Percentiles rank a stretch among this genome's conserved stretches.
Conservation (phyloP, 495 filamentous ascomycete species). For the Physcia stellaris region DNA sequence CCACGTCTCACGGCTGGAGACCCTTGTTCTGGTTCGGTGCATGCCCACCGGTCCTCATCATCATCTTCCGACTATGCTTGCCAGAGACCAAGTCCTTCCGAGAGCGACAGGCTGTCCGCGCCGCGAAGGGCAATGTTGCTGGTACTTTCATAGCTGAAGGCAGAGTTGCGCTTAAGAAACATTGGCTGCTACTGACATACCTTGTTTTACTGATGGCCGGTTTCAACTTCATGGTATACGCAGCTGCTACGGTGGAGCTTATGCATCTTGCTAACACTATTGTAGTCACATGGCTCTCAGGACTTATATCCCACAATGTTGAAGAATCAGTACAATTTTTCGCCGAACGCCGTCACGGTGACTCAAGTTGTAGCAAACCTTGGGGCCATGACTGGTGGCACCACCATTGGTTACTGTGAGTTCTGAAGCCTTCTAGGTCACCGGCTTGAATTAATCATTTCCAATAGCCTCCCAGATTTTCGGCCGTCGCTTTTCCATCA, state of each 20-base stretch:
- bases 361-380: slow-evolving; percentile 79
- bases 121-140: slow-evolving; percentile 31
- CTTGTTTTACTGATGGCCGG: slow-evolving; percentile 77
- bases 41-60: slow-evolving; percentile 66
- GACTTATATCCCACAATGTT: slow-evolving; percentile 86
- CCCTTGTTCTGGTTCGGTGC: slow-evolving; percentile 82
- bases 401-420: slow-evolving; percentile 51
- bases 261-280: slow-evolving; percentile 1
- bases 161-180: slow-evolving; percentile 57
- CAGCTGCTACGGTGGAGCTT: background rate
- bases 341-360: slow-evolving; percentile 56
- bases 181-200: slow-evolving; percentile 71
- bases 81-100: slow-evolving; percentile 62
- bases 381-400: slow-evolving; percentile 69
- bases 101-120: slow-evolving; percentile 46
- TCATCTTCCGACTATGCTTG: slow-evolving; percentile 59
- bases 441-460: background rate
- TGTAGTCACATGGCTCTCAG: slow-evolving; percentile 72
- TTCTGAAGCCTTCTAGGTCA: background rate
- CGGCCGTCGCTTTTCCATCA: slow-evolving; percentile 69
- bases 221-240: slow-evolving; percentile 71
- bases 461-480: slow-evolving; percentile 50
- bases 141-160: slow-evolving; percentile 61
- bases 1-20: slow-evolving; percentile 62
- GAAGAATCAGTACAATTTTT: slow-evolving; percentile 61